phyloP scores from a whole-genome alignment of 164 flowering plant genomes.

The Tetrastigma voinierianum region DNA sequence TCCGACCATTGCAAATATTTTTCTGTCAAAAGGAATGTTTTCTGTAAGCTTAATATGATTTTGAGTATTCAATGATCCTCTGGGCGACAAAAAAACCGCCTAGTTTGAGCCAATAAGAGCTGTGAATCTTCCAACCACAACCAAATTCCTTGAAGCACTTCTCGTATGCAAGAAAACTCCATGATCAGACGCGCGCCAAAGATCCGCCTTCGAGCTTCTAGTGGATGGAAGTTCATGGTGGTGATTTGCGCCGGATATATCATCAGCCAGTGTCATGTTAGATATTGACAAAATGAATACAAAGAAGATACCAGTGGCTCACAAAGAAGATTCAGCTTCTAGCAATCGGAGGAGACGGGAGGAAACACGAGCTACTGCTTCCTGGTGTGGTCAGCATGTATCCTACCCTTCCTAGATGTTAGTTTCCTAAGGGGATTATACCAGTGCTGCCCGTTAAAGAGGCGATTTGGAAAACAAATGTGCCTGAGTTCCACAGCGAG shows the following conservation, averaged over 20 bases:
- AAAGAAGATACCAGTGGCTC: constrained; percentile 7
- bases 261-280: not conserved
- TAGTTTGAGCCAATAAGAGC: no score
- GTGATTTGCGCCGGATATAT: constrained; percentile 1
- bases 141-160: no score
- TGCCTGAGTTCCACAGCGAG: constrained; percentile 39
- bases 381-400: constrained; percentile 35
- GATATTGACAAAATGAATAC: not conserved
- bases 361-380: constrained; percentile 23
- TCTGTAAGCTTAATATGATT: no score
- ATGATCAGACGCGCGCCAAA: no score
- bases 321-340: constrained; percentile 10
- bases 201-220: not conserved
- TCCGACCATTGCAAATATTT: no score
- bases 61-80: no score
- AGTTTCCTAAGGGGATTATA: constrained; percentile 34
- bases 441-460: constrained; percentile 42
- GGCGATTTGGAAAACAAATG: no score
- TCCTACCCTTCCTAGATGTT: constrained; percentile 25
- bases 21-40: no score
- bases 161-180: no score
- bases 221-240: constrained; percentile 22
- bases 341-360: constrained; percentile 5
- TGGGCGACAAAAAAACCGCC: no score
- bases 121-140: no score